Evolutionary conservation across 805 yeast species (phyloP), one percentile per base, ranked within the genome.

Genomic region (Ogataea methylovora): DNA sequence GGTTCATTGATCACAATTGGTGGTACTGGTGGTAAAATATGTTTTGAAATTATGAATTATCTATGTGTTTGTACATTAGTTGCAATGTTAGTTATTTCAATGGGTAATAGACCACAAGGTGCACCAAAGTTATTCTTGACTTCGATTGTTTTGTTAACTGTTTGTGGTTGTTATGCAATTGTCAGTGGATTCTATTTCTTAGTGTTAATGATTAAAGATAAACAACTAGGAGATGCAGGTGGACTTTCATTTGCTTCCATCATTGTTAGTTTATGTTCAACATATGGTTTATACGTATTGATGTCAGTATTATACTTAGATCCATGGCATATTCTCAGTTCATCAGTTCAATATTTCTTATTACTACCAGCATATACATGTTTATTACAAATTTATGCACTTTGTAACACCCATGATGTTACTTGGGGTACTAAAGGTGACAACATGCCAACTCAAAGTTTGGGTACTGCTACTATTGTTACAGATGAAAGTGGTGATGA

Each of bases 341-440:
- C 95, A 30, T 78, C 94, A 0, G 36, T 78, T 5, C 98, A 90
- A 57, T 90, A 92, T 65, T 84, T 90, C 61, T 56, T 88, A 44
- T 71, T 92, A 69, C 68, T 90, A 34, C 97, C 98, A 18, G 80
- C 94, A 0, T 90, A 87, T 56, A 83, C 94, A 4, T 85, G 95
- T 61, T 80, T 95, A 2, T 65, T 90, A 37, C 97, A 90, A 60
- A 87, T 92, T 39, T 90, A 87, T 63, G 97, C 98, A 1, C 87
- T 90, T 60, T 90, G 98, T 65, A 90, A 90, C 57, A 90, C 97
- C 3, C 97, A 90, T 61, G 98, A 90, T 66, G 95, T 92, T 33
- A 84, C 96, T 0, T 90, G 98, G 98, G 98, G 98, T 60, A 90
- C 98, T 2, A 90, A 90, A 56, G 98, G 98, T 45, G 96, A 88